Conservation (phyloP, 805 yeast genomes). For the Lipomyces chichibuensis region DNA sequence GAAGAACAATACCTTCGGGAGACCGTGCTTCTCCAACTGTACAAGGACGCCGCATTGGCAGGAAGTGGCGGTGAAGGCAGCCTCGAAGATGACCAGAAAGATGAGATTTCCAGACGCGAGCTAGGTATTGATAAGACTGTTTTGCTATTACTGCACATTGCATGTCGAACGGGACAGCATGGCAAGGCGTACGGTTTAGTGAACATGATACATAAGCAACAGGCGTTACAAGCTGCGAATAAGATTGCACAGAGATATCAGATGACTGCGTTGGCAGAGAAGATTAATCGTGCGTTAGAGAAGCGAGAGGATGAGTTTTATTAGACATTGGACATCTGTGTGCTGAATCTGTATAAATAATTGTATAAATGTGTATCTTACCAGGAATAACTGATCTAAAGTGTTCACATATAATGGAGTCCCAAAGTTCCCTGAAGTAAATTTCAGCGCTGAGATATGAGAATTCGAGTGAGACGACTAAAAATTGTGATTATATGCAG, state of each 20-base stretch:
- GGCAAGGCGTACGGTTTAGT: conserved; percentile 73
- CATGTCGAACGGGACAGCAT: conserved; percentile 58
- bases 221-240: conserved; percentile 80
- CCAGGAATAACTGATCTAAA: too few species aligned
- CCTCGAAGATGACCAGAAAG: conserved; percentile 48
- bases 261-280: conserved; percentile 55
- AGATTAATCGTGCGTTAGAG: conserved; percentile 59
- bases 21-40: conserved; percentile 25
- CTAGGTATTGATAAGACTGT: conserved; percentile 72
- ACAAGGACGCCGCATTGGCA: conserved; percentile 37
- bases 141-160: conserved; percentile 71
- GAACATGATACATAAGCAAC: conserved; percentile 69
- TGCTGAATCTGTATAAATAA: not conserved
- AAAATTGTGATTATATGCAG: too few species aligned
- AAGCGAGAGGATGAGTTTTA: conserved; percentile 9
- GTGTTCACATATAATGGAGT: too few species aligned
- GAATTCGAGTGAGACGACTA: too few species aligned
- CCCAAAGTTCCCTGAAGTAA: too few species aligned
- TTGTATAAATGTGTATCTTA: not conserved
- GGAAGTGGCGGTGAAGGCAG: conserved; percentile 51
- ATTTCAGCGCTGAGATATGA: too few species aligned
- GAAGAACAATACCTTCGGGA: conserved; percentile 35
- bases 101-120: conserved; percentile 55
- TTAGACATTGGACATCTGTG: not conserved
- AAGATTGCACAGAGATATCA: conserved; percentile 80